Base-by-base conservation (phyloP, 2,329 filamentous ascomycete species). In the Xylaria sp. region DNA sequence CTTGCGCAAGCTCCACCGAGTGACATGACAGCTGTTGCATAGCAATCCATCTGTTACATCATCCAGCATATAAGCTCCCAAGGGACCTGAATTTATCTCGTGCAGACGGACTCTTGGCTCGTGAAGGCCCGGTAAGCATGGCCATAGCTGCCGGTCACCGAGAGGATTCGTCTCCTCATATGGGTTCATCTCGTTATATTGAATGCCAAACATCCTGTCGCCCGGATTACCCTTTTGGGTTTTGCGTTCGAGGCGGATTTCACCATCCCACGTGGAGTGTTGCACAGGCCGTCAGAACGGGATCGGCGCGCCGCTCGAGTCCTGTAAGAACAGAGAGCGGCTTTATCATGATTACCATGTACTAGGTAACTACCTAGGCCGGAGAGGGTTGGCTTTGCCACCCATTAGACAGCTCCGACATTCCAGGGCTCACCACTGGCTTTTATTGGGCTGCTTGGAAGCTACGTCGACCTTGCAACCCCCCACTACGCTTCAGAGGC, bases 251-350 rank as follows among this genome's bases (percentile, higher is more conserved):
- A 50, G 40, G 50, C 54, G 50, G 53, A 54, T 44, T 42, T 44
- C 55, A 59, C 49, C 60, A 61, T 52, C 60, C 58, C 58, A 61
- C 58, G 58, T 57, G 56, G 60, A 59, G 55, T 48, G 19, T 59
- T 49, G 51, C 41, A 34, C 29, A 34, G 5, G 29, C 29, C 9
- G 29, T 34, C 29, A 34, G 29, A 54, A 39, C 26, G 21, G 52
- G 39, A 57, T 58, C 55, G 39, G 52, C 37, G 52, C 29, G 41
- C 17, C 11, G 20, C 48, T 17, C 40, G 29, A 57, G 49, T 39
- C 44, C 38, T 40, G 48, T 21, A 54, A 55, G 24, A 48, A 43
- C 48, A 41, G 40, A 39, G 43, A 29, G 52, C 44, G 45, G 39
- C 39, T 55, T n/a, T 54, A 50, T 50, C 52, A 39, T 44, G 29